Base-by-base conservation (phyloP, 768 basidiomycete genomes). In the Tricholomella constricta region DNA sequence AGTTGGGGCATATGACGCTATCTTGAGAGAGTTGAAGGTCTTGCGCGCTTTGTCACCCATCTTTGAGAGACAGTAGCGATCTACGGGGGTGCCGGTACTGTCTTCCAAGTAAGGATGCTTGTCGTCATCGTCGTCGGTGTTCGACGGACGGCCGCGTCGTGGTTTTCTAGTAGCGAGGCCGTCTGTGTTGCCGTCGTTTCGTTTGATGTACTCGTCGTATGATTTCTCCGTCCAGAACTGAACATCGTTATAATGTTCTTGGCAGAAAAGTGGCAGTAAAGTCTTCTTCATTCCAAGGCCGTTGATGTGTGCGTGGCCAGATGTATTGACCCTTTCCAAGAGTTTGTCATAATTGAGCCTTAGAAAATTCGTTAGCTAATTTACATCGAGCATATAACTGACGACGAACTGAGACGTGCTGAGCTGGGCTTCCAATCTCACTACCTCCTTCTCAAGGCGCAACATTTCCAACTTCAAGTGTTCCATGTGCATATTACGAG, bases 61-160 rank as follows among this genome's bases (percentile, higher is more conserved):
- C 26, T 45, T 32, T 5, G 22, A 12, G 22, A 59, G 41, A 6
- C 45, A 45, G 12, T 22, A 3, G 14, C 17, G 45, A 34, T 41
- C 35, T 7, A 61, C 35, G 22, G 48, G 41, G 11, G 3, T 45
- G 5, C 57, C 52, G 2, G 29, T 34, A 5, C 36, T 22, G 26
- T 55, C 50, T 19, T 56, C 58, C 7, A 62, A 31, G 43, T 59
- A 62, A 14, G 43, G 43, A 45, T 56, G 41, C 43, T 48, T 58
- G 4, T 56, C 38, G 15, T 56, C 44, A 22, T 52, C 41, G 6
- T 57, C 48, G 4, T 43, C 27, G 10, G 26, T 12, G 6, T 48
- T 57, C 9, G 43, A 14, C 14, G 52, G 59, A 20, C 50, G 40
- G 2, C 59, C 55, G 4, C 38, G 45, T 29, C 29, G 48, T 23